These are phyloP conservation scores for Thalassiosira ordinaria DNA, from an alignment of 352 stramenopile genomes.

Conservation along the genomic window DNA sequence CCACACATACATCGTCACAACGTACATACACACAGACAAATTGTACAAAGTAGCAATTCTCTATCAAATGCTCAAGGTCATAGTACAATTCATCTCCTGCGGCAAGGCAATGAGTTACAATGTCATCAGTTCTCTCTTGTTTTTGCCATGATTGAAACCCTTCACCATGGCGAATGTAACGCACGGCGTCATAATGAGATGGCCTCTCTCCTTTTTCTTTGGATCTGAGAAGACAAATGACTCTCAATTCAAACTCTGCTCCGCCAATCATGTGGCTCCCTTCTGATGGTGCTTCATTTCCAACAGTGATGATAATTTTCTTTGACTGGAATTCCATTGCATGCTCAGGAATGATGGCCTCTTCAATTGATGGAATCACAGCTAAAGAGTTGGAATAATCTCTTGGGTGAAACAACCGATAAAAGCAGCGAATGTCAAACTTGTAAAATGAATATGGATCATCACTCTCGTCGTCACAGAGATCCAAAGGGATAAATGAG, in stretches of 20 bases:
- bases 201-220: not conserved
- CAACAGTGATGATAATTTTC: constrained; percentile 7
- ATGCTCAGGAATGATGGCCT: not conserved
- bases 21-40: constrained; percentile 20
- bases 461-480: not conserved
- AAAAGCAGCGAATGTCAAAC: constrained; percentile 10
- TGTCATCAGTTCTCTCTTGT: constrained; percentile 9
- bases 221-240: constrained; percentile 13
- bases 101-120: constrained; percentile 3
- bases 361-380: constrained; percentile 7
- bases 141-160: constrained; percentile 1
- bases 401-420: not conserved
- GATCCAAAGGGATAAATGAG: not conserved
- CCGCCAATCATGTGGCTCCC: not conserved
- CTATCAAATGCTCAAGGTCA: not conserved
- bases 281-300: not conserved
- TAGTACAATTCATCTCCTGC: not conserved
- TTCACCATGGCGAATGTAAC: not conserved
- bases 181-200: not conserved
- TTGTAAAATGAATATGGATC: not conserved
- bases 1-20: not conserved
- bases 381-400: constrained; percentile 7
- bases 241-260: constrained; percentile 15
- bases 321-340: not conserved
- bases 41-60: not conserved